Evolutionary conservation across 257 asterid species (phyloP), one percentile per base, ranked within the genome.

Genomic region (Plantago ovata): DNA sequence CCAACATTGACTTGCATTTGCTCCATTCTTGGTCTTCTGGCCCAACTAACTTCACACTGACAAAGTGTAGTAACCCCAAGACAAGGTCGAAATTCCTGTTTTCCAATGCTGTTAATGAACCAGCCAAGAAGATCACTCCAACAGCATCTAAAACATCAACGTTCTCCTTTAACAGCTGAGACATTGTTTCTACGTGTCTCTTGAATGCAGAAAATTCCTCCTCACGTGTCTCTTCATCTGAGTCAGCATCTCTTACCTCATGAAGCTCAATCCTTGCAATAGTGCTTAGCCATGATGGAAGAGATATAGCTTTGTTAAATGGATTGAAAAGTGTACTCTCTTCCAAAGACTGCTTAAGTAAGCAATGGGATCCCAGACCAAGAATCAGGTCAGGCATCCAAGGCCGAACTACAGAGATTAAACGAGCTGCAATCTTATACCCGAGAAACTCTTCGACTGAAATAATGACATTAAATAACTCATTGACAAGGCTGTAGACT

Each of bases 371-470:
- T 64, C 94, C 97, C 56, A 89, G 50, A 40, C 94, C 89, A 52
- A 93, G 68, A 59, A 86, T 73, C 64, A 93, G 69, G 79, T 93
- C 97, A 41, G 97, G 92, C 55, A 81, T 53, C 96, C 97, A 89
- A 61, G 81, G 87, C 77, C 77, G 80, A 61, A 76, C 75, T 18
- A 80, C 77, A 58, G 80, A 40, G 51, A 69, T 39, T 43, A 89
- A 67, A 49, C 87, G 94, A 69, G 77, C 63, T 24, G 94, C 96
- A 46, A 69, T 72, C 68, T 80, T 62, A 12, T 69, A 70, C 32
- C 97, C 95, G 36, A 89, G 60, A 69, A 73, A 59, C 80, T 81
- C 81, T 77, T 93, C 99, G 32, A 86, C 75, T 14, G 86, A 72
- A 63, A 75, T 80, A 36, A 79, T 48, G 56, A 84, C 76, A 70